Evolutionary conservation across 2,329 filamentous ascomycete species (phyloP), one percentile per base, ranked within the genome.

Genomic region (Leptodontidium sp.): DNA sequence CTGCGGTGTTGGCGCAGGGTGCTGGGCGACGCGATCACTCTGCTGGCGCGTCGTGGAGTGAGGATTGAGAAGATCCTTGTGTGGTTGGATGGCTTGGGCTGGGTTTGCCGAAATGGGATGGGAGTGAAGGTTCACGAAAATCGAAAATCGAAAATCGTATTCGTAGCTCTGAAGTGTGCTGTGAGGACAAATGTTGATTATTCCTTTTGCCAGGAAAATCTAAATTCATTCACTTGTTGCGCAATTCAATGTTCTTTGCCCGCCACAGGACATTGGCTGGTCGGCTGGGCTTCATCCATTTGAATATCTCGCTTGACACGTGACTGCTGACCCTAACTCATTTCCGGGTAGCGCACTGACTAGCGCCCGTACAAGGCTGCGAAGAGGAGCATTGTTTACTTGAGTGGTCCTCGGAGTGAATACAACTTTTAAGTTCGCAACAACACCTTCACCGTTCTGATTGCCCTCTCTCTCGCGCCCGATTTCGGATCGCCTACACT

Each of bases 11-110:
- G 58, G 45, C 57, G 53, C 47, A 59, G 35, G 24, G n/a, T 59
- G 57, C 57, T 59, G 57, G 57, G 57, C 49, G 62, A 62, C 65
- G 66, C 58, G 50, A 63, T 68, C 68, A 65, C 68, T 67, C 55
- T 68, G 67, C 62, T 11, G 49, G 47, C 70, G 67, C 64, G 70
- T 59, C 68, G 69, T 73, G 61, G 61, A 45, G 61, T 59, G 68
- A 68, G 63, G 61, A 65, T 52, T 61, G 61, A 64, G 66, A 71
- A 64, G 66, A 71, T 70, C 65, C 66, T 68, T 65, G 66, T 68
- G 49, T 57, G 61, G 59, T 64, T 50, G 47, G 49, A 43, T 61
- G 57, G 40, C 52, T 32, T 66, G 24, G 50, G 50, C 57, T 59
- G 57, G 57, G 57, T 26, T 43, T 59, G 57, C 57, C 35, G 57